Evolutionary conservation across 1,284 basidiomycete species (phyloP).

Genomic region (Chalciporus piperatoides): DNA sequence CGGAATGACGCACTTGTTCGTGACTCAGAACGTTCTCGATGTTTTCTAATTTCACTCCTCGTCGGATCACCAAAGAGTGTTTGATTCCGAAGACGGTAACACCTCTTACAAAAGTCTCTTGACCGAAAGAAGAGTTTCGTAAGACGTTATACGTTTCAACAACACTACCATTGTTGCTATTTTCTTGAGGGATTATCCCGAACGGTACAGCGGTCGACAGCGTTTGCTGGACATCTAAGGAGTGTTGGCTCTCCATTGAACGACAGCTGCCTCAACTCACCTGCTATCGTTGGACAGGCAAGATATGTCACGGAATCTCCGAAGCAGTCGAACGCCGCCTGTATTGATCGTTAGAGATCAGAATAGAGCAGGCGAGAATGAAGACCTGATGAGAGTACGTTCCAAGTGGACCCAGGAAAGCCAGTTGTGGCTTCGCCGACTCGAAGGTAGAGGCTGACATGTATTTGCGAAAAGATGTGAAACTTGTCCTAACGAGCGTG

Average conservation of each 20-base stretch:
- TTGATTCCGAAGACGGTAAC: constrained; percentile 57
- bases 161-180: constrained; percentile 70
- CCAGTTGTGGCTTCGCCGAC: constrained; percentile 26
- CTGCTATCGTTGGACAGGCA: constrained; percentile 52
- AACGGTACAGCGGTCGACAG: constrained; percentile 42
- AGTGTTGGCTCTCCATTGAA: constrained; percentile 5
- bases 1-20: constrained; percentile 54
- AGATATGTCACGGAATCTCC: constrained; percentile 48
- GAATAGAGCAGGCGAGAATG: neutral
- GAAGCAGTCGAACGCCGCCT: constrained; percentile 64
- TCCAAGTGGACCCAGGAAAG: constrained; percentile 67
- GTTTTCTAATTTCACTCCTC: constrained; percentile 49
- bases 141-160: constrained; percentile 68
- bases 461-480: constrained; percentile 4
- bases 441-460: constrained; percentile 7
- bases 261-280: constrained; percentile 28
- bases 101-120: constrained; percentile 50
- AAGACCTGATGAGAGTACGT: constrained; percentile 75
- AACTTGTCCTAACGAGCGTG: constrained; percentile 2
- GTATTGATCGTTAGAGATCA: constrained; percentile 6
- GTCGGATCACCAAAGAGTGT: constrained; percentile 61
- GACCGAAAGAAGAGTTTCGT: constrained; percentile 40
- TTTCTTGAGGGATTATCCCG: constrained; percentile 72
- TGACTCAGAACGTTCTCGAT: constrained; percentile 64
- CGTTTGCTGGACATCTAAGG: constrained; percentile 53